Conservation (phyloP, 306 rosid genomes). For the Betula pendula region DNA sequence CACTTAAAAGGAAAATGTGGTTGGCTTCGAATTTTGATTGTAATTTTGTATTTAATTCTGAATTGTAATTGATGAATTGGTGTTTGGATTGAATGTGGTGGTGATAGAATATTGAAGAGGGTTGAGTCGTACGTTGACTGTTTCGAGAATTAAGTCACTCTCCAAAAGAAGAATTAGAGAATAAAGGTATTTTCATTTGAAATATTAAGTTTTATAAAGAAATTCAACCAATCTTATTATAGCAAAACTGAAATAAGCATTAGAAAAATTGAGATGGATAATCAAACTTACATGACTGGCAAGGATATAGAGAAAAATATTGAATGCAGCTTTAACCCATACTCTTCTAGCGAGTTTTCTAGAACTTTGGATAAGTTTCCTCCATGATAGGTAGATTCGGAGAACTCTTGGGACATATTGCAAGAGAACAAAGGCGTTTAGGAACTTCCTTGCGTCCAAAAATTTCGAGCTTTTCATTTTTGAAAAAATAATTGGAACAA, state of each 20-base stretch:
- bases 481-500: conserved; percentile 59
- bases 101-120: too few relatives aligned
- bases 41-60: too few relatives aligned
- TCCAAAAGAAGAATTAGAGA: too few relatives aligned
- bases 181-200: too few relatives aligned
- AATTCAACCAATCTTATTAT: neutral
- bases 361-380: conserved; percentile 80
- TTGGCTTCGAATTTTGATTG: too few relatives aligned
- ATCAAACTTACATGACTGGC: conserved; percentile 85
- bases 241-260: too few relatives aligned
- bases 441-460: conserved; percentile 58
- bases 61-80: too few relatives aligned
- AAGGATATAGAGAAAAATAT: conserved; percentile 87
- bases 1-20: too few relatives aligned
- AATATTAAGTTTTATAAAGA: too few relatives aligned
- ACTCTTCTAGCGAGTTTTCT: conserved; percentile 73
- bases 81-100: too few relatives aligned
- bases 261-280: neutral
- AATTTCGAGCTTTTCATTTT: conserved; percentile 48
- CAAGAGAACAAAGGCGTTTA: conserved; percentile 65
- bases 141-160: too few relatives aligned
- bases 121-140: too few relatives aligned
- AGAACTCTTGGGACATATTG: conserved; percentile 79
- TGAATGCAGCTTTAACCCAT: conserved; percentile 95
- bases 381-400: conserved; percentile 74